Evolutionary conservation across 106 monocot genomes (phyloP), one percentile per base, ranked within the genome.

Genomic region (Allium fistulosum): DNA sequence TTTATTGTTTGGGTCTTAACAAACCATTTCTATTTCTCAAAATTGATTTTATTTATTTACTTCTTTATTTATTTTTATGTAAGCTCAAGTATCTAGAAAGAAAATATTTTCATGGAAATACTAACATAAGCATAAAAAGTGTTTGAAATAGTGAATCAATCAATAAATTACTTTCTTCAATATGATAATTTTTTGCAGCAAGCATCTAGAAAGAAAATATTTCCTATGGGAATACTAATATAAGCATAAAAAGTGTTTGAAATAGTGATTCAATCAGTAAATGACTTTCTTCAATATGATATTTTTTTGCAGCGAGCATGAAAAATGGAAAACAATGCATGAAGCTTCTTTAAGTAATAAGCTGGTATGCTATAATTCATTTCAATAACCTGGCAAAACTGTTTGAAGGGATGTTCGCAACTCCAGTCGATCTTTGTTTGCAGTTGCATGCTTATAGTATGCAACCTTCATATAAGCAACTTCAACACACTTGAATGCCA

Each of bases 401-500:
- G 81, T 76, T 37, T 83, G 83, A n/a, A 85, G 72, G 75, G 80
- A 62, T 67, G 69, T 49, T 72, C 86, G 97, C 51, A 89, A 61
- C 48, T 89, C 92, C 61, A 79, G 77, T 13, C 87, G 74, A 74
- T 99, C 97, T 77, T 90, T 92, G 67, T 59, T 80, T 66, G 97
- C 90, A 85, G 48, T 50, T 47, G 89, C 67, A 74, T 83, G 61
- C 71, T 85, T 89, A 49, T 79, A 85, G 68, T 80, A 92, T 51
- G 92, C 87, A 83, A 85, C 82, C 67, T 93, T 99, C 69, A 99
- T 70, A 74, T 90, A 92, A 12, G 97, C 97, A 63, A 99, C 97
- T 81, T 93, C 97, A 45, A 93, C 80, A 68, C 97, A 99, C 71
- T 99, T 99, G 69, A 87, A 99, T 73, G 97, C 97, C 61, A 99